These are phyloP conservation scores for Carex myosuroides DNA, from an alignment of 176 grass and related monocot species.

Conservation along the genomic window DNA sequence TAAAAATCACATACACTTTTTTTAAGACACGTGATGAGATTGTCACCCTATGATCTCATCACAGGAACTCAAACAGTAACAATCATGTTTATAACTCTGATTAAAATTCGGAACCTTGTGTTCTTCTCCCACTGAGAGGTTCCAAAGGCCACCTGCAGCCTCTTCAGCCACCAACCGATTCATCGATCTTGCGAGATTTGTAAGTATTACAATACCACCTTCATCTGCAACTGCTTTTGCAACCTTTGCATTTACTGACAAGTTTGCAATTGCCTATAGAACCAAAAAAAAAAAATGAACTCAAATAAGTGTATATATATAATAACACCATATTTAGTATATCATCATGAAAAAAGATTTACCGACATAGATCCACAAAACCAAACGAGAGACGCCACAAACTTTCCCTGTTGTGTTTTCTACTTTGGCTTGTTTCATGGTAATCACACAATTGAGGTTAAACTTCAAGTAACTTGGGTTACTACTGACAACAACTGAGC, in stretches of 20 bases:
- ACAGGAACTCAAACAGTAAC: slow-evolving; percentile 28
- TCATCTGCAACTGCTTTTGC: slow-evolving; percentile 94
- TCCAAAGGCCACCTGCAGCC: slow-evolving; percentile 98
- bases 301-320: neutral
- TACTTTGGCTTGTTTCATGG: neutral
- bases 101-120: slow-evolving; percentile 59
- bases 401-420: neutral
- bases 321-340: neutral
- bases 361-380: neutral
- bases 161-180: slow-evolving; percentile 97
- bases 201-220: slow-evolving; percentile 81
- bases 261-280: slow-evolving; percentile 91
- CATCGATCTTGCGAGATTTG: slow-evolving; percentile 70
- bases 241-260: slow-evolving; percentile 87
- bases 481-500: neutral
- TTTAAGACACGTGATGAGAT: neutral
- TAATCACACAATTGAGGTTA: neutral
- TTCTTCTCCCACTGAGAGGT: slow-evolving; percentile 95
- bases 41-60: neutral
- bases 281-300: neutral
- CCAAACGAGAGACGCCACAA: neutral
- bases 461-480: neutral
- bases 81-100: neutral
- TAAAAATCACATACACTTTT: neutral
- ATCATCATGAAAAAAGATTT: neutral